These are phyloP conservation scores for Chrysoporthe deuterocubensis DNA, from an alignment of 2,329 filamentous ascomycete genomes.

Conservation along the genomic window DNA sequence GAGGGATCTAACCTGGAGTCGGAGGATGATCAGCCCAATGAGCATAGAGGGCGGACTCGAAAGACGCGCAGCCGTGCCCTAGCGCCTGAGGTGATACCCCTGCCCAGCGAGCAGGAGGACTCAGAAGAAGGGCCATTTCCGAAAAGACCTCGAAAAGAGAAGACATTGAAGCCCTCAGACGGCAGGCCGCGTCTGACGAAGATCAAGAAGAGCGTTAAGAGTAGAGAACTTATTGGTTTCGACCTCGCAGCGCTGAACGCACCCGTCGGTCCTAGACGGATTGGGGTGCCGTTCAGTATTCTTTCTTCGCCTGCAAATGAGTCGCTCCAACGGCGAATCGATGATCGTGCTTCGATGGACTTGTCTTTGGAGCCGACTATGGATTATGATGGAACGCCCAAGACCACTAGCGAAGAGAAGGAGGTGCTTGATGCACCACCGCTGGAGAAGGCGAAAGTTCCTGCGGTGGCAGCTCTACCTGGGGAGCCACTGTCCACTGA, in stretches of 20 bases:
- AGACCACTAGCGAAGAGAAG: neutral
- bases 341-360: neutral
- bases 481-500: neutral
- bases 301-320: constrained; percentile 28
- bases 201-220: constrained; percentile 50
- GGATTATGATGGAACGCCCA: neutral
- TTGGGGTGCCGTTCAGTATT: constrained; percentile 26
- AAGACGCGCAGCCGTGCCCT: neutral
- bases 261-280: constrained; percentile 23
- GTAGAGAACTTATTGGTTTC: constrained; percentile 53
- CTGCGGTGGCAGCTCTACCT: neutral
- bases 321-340: neutral
- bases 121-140: constrained; percentile 21
- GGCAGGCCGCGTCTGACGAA: constrained; percentile 42
- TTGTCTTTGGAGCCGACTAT: neutral
- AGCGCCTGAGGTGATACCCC: neutral
- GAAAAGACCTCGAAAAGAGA: constrained; percentile 15
- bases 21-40: constrained; percentile 9
- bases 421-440: neutral
- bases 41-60: constrained; percentile 12
- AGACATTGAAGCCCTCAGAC: neutral
- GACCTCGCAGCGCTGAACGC: constrained; percentile 20
- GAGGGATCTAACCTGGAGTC: neutral
- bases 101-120: constrained; percentile 28
- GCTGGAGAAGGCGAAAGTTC: too few relatives aligned